A percentile compares a stretch with the other conserved stretches of the same genome.
Conservation (phyloP, 179 eudicot genomes). For the Silene coronaria region DNA sequence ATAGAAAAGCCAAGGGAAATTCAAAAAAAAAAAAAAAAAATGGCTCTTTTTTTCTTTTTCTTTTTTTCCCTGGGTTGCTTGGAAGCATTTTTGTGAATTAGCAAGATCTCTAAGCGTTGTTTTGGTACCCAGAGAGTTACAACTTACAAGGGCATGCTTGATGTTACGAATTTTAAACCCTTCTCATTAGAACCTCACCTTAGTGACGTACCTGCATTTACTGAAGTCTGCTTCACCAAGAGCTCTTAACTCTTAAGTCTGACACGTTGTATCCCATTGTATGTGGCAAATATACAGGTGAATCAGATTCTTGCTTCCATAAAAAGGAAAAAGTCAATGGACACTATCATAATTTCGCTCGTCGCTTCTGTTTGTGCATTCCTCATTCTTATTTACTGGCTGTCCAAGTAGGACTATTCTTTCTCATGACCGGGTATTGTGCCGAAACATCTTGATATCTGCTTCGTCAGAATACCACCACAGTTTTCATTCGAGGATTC, state of each 20-base stretch:
- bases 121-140: background rate
- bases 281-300: conserved; percentile 51
- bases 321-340: conserved; percentile 98
- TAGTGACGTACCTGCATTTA: background rate
- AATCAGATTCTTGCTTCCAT: conserved; percentile 79
- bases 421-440: conserved; percentile 9
- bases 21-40: no score
- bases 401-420: conserved; percentile 50
- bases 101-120: background rate
- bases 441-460: conserved; percentile 10
- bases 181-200: background rate
- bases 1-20: background rate
- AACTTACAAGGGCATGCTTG: background rate
- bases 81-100: background rate
- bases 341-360: conserved; percentile 87
- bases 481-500: background rate
- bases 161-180: background rate
- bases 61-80: background rate
- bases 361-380: conserved; percentile 95
- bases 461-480: background rate
- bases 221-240: background rate
- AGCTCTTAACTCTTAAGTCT: background rate
- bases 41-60: no score
- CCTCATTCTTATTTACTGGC: conserved; percentile 87
- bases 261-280: conserved; percentile 12